Evolutionary conservation across 202 grass and related monocot genomes (phyloP), one percentile per base, ranked within the genome.

Genomic region (Bolboschoenoplectus hybrid): DNA sequence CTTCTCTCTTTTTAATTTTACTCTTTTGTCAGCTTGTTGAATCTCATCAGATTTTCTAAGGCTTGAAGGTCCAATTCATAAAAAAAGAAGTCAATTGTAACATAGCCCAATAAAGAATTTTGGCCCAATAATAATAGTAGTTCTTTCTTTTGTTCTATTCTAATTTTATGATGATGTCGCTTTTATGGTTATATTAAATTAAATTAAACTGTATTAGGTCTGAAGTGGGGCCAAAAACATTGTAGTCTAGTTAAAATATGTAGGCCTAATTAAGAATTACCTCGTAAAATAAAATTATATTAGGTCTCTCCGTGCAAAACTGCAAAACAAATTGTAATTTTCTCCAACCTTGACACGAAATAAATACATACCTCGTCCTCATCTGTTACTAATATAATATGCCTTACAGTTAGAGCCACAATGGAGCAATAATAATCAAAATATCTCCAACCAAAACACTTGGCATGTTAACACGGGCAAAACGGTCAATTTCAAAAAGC

Each of bases 401-500:
- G 26, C 10, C 10, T 26, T 0, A 76, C 16, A 12, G 17, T 44
- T 70, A 26, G 26, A 26, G 26, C 26, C 26, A 26, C 26, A 50
- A 3, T 44, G 1, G 19, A 26, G 19, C 34, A 74, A 50, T 5
- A 26, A 77, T 47, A 76, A 77, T 61, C 57, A 5, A 61, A 14
- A 5, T 9, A 26, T 26, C 26, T 71, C 17, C 16, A 77, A 16
- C 26, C 5, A 6, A 77, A 56, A 57, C 74, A 41, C 75, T 56
- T 80, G 75, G 52, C 4, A n/a, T 39, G 16, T 40, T 58, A 56
- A 39, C 10, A 79, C 2, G 3, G 50, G 35, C 34, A 60, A 80
- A 58, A 11, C 5, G 0, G 7, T 11, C 20, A 65, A 65, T 32
- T 84, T 84, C 82, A 84, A 67, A 61, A 83, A 71, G 34, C 49